Conservation (phyloP, 306 rosid genomes). For the Fragaria ananassa region DNA sequence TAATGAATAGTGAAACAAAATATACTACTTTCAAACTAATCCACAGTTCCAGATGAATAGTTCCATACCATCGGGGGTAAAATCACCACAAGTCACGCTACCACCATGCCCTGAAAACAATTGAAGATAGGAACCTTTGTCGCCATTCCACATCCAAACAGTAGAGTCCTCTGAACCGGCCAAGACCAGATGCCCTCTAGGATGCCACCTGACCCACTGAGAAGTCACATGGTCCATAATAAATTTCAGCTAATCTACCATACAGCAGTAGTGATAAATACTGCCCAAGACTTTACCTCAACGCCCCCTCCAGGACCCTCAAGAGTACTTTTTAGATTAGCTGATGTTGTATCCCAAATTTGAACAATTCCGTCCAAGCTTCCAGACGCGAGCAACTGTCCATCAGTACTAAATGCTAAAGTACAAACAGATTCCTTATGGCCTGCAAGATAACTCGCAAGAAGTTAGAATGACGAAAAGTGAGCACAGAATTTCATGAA, state of each 20-base stretch:
- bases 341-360: slow-evolving; percentile 66
- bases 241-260: slow-evolving; percentile 13
- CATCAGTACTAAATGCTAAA: slow-evolving; percentile 78
- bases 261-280: slow-evolving; percentile 7
- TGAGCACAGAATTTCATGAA: slow-evolving; percentile 2
- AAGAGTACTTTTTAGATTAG: slow-evolving; percentile 46
- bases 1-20: not conserved
- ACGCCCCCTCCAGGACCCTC: slow-evolving; percentile 84
- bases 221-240: slow-evolving; percentile 28
- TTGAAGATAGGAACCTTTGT: slow-evolving; percentile 47
- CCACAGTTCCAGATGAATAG: slow-evolving; percentile 16
- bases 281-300: slow-evolving; percentile 45
- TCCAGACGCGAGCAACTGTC: slow-evolving; percentile 77
- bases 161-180: slow-evolving; percentile 85
- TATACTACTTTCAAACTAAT: not conserved
- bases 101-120: slow-evolving; percentile 71
- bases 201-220: slow-evolving; percentile 98
- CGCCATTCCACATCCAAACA: slow-evolving; percentile 94
- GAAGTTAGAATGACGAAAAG: slow-evolving; percentile 9
- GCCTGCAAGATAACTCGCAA: slow-evolving; percentile 46
- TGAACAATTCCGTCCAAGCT: slow-evolving; percentile 69
- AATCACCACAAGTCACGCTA: slow-evolving; percentile 88
- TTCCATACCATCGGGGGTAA: slow-evolving; percentile 86
- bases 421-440: slow-evolving; percentile 69
- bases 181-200: slow-evolving; percentile 71